These are phyloP conservation scores for Aspergillus viridinutans DNA, from an alignment of 2,329 filamentous ascomycete species.

Conservation along the genomic window DNA sequence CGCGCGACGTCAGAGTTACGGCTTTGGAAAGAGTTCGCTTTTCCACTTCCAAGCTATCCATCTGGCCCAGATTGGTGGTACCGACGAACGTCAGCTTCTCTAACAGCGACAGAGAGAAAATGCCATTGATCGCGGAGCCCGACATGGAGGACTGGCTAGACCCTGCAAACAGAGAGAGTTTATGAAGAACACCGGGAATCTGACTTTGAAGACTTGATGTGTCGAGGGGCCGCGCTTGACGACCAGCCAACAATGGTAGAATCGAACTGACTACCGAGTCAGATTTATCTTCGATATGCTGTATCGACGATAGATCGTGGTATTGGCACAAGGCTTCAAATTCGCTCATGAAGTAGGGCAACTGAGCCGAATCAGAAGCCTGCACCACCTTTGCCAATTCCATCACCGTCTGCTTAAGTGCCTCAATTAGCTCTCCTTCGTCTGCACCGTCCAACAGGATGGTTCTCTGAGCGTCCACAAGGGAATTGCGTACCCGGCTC, in stretches of 20 bases:
- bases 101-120: conserved; percentile 52
- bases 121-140: conserved; percentile 46
- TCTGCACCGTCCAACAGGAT: conserved; percentile 35
- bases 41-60: conserved; percentile 63
- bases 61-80: conserved; percentile 55
- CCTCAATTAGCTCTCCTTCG: conserved; percentile 32
- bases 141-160: conserved; percentile 25
- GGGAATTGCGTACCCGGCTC: conserved; percentile 33
- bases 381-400: conserved; percentile 31
- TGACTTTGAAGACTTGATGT: conserved; percentile 29
- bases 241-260: conserved; percentile 36
- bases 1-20: conserved; percentile 47
- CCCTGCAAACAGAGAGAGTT: conserved; percentile 34
- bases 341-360: conserved; percentile 43
- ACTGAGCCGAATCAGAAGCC: conserved; percentile 23
- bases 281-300: conserved; percentile 5
- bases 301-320: conserved; percentile 32
- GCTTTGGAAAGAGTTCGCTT: conserved; percentile 58
- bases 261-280: conserved; percentile 23
- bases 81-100: conserved; percentile 51
- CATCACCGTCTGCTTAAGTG: conserved; percentile 35
- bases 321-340: conserved; percentile 48
- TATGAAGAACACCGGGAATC: conserved; percentile 34
- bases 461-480: conserved; percentile 36
- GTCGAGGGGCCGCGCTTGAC: conserved; percentile 31